These are phyloP conservation scores for Medicago truncatula DNA, from an alignment of 306 rosid genomes.

Conservation along the genomic window DNA sequence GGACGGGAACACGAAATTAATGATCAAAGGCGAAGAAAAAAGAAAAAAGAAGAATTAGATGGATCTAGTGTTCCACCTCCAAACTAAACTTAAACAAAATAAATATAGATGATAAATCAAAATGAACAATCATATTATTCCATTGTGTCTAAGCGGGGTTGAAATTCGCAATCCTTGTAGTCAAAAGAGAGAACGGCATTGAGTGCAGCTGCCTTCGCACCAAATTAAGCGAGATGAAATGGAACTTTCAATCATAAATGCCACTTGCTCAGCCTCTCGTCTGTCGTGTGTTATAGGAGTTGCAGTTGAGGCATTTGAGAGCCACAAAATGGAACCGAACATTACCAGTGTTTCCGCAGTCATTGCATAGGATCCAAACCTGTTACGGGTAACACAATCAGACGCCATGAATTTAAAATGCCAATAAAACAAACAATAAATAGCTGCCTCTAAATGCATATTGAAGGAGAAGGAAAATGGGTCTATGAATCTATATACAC, in stretches of 20 bases:
- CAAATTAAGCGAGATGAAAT: constrained; percentile 16
- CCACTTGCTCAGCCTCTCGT: constrained; percentile 67
- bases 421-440: constrained; percentile 3
- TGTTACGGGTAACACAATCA: constrained; percentile 36
- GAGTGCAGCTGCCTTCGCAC: constrained; percentile 5
- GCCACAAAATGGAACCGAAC: constrained; percentile 76
- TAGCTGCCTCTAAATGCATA: not conserved
- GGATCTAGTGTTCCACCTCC: too few relatives aligned
- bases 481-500: not conserved
- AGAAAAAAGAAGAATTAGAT: too few relatives aligned
- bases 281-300: constrained; percentile 81
- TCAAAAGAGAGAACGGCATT: not conserved
- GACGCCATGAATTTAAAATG: not conserved
- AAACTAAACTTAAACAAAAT: too few relatives aligned
- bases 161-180: constrained; percentile 20
- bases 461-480: not conserved
- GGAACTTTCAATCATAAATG: not conserved
- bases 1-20: too few relatives aligned
- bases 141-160: constrained; percentile 10
- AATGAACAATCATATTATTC: constrained; percentile 24
- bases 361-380: constrained; percentile 91
- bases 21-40: too few relatives aligned
- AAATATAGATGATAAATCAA: not conserved
- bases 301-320: constrained; percentile 76
- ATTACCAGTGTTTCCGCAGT: constrained; percentile 63